phyloP scores from a whole-genome alignment of 2,329 filamentous ascomycete species.

The Arthroderma uncinatum region DNA sequence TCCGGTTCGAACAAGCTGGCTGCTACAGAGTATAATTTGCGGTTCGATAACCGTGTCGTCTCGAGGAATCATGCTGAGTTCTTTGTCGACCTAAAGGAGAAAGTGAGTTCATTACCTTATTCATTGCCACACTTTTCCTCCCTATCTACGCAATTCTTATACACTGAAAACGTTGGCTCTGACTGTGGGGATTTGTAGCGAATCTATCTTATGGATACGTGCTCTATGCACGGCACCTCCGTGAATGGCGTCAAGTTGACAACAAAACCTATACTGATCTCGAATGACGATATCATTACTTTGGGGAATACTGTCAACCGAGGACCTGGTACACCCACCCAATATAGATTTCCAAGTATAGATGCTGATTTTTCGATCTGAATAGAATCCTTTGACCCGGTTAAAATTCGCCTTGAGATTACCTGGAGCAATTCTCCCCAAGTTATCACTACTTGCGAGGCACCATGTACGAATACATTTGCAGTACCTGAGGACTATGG shows the following conservation, averaged over 20 bases:
- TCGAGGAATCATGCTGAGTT: constrained; percentile 37
- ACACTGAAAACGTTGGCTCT: neutral
- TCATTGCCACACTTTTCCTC: too few species aligned
- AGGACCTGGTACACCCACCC: constrained; percentile 29
- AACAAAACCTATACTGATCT: constrained; percentile 30
- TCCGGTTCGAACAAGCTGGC: constrained; percentile 27
- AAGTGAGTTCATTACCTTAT: constrained; percentile 21
- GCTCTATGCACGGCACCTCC: constrained; percentile 53
- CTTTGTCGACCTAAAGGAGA: constrained; percentile 18
- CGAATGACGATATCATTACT: constrained; percentile 26
- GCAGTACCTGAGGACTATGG: neutral
- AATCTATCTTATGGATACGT: constrained; percentile 43
- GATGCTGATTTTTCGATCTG: neutral
- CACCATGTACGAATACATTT: constrained; percentile 1
- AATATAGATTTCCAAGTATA: neutral
- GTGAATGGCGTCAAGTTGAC: constrained; percentile 40
- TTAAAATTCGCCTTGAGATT: neutral
- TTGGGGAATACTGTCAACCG: constrained; percentile 43
- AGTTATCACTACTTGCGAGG: neutral
- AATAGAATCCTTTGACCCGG: neutral
- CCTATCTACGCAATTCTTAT: too few species aligned
- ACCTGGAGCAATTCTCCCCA: neutral
- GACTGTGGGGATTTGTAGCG: constrained; percentile 18
- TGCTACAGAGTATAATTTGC: constrained; percentile 31
- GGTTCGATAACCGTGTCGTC: constrained; percentile 39